Conservation (phyloP, 176 grass and related monocot genomes). For the Calamus simplicifolius region DNA sequence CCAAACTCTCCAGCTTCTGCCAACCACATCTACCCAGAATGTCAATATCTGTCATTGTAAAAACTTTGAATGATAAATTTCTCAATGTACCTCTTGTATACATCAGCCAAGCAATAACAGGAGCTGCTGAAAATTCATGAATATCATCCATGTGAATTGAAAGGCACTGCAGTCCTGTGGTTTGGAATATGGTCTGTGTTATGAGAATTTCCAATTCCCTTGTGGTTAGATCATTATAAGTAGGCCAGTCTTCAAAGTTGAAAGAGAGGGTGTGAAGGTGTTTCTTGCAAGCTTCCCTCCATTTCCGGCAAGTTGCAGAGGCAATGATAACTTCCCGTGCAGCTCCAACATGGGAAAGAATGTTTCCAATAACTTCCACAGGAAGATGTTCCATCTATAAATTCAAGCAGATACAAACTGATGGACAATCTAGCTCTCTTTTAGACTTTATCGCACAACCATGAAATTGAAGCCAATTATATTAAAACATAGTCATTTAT, state of each 20-base stretch:
- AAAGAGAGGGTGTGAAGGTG: constrained; percentile 80
- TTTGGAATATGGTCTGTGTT: constrained; percentile 93
- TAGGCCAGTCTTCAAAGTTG: constrained; percentile 65
- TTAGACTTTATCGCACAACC: too few species aligned
- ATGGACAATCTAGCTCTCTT: too few species aligned
- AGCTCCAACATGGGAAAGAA: constrained; percentile 67
- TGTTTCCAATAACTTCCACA: constrained; percentile 87
- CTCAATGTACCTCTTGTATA: constrained; percentile 74
- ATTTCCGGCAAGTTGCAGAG: constrained; percentile 75
- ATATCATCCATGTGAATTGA: constrained; percentile 70
- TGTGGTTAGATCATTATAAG: constrained; percentile 41
- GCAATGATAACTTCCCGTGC: constrained; percentile 71
- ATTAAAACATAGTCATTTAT: too few species aligned
- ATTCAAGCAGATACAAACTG: too few species aligned
- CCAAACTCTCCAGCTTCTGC: constrained; percentile 72
- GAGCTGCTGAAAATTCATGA: constrained; percentile 86
- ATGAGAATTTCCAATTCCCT: constrained; percentile 82
- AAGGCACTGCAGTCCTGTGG: constrained; percentile 61
- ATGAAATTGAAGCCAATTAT: too few species aligned
- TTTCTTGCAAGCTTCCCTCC: constrained; percentile 59
- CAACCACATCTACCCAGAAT: constrained; percentile 75
- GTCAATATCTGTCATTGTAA: constrained; percentile 65
- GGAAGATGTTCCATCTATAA: constrained; percentile 60
- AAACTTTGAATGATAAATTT: constrained; percentile 77
- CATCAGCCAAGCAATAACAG: constrained; percentile 95